These are phyloP conservation scores for Pythium coloratum DNA, from an alignment of 352 stramenopile species.

Conservation along the genomic window DNA sequence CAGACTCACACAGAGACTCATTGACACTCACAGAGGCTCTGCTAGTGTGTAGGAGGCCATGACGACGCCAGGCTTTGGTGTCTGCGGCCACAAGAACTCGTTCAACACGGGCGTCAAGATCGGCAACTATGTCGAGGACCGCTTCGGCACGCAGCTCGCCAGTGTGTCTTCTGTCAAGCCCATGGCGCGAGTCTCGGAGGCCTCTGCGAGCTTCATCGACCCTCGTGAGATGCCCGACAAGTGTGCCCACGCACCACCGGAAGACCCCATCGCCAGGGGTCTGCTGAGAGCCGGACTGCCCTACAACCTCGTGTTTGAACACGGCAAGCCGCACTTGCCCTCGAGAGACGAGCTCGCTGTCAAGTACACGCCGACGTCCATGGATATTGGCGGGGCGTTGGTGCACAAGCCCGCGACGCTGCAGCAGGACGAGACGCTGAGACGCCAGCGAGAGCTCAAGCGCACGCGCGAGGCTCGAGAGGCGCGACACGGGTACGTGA, in stretches of 20 bases:
- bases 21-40: neutral
- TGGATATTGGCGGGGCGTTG: constrained; percentile 46
- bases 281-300: constrained; percentile 57
- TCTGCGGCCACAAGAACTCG: constrained; percentile 85
- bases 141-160: constrained; percentile 58
- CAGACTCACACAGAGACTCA: neutral
- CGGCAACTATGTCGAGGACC: constrained; percentile 84
- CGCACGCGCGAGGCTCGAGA: constrained; percentile 38
- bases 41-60: neutral
- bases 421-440: constrained; percentile 33
- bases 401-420: constrained; percentile 20
- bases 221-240: constrained; percentile 60
- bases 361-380: constrained; percentile 62
- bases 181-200: constrained; percentile 50
- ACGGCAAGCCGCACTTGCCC: constrained; percentile 48
- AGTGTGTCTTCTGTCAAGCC: constrained; percentile 32
- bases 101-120: constrained; percentile 74
- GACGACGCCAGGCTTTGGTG: constrained; percentile 62
- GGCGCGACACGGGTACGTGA: constrained; percentile 48
- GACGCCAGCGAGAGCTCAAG: constrained; percentile 48
- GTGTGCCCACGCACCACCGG: constrained; percentile 42
- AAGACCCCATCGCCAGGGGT: constrained; percentile 50
- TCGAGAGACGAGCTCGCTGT: constrained; percentile 39
- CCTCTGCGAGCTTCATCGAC: constrained; percentile 54
- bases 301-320: constrained; percentile 77